Evolutionary conservation across 768 basidiomycete species (phyloP).

Genomic region (Sporobolomyces roseus): DNA sequence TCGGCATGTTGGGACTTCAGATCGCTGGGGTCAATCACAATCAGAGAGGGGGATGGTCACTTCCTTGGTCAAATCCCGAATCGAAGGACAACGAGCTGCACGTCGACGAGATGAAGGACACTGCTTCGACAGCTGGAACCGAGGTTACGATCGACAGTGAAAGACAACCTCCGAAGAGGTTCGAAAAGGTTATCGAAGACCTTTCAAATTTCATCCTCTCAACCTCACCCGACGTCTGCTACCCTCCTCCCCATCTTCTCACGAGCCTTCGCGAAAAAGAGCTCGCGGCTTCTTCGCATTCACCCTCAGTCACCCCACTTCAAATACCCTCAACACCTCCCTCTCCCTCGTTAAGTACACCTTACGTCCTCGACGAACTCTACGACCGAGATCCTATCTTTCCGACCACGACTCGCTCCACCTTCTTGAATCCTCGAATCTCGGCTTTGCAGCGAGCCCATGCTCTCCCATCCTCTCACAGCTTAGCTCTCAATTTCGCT

Average conservation of each 20-base stretch:
- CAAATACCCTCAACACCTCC: background rate
- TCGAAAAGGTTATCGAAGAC: slow-evolving; percentile 39
- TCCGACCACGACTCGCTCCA: background rate
- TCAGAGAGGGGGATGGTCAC: background rate
- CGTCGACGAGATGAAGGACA: background rate
- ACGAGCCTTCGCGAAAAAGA: slow-evolving; percentile 36
- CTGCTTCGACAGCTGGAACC: background rate
- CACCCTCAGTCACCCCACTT: background rate
- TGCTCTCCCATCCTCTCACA: background rate
- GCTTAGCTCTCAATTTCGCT: slow-evolving; percentile 20
- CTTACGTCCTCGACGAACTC: background rate
- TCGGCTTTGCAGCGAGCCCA: slow-evolving; percentile 1
- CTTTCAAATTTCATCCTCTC: slow-evolving; percentile 30
- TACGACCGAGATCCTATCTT: too few species aligned
- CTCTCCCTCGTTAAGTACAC: background rate
- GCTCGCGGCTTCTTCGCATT: background rate
- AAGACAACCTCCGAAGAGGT: slow-evolving; percentile 20
- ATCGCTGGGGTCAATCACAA: slow-evolving; percentile 6
- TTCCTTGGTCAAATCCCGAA: background rate
- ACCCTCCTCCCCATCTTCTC: slow-evolving; percentile 30
- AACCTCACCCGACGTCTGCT: slow-evolving; percentile 23
- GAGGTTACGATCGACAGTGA: background rate
- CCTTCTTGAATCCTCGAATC: background rate
- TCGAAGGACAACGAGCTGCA: too few species aligned
- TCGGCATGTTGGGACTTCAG: slow-evolving; percentile 2